Base-by-base conservation (phyloP, 345 rosid genomes). In the Eucalyptus curtisii region DNA sequence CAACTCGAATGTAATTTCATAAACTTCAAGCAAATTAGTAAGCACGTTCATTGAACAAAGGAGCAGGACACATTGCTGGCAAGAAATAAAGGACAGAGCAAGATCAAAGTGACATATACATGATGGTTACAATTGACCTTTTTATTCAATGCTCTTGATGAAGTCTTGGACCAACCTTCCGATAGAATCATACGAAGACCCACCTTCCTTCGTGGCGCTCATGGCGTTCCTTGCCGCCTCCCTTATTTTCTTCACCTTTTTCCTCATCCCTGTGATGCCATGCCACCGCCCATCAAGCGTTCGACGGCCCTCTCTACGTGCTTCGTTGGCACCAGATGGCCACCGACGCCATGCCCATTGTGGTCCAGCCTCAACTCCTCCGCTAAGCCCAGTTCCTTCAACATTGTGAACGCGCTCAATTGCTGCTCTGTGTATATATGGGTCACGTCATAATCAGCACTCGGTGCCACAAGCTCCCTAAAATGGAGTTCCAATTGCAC, bases 381-480 rank as follows among this genome's bases (percentile, higher is more conserved):
- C 0, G 92, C 92, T 79, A 93, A 57, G 25, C 93, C 94, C 24
- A 90, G 40, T 86, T 95, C 96, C 85, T 89, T 93, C 84, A 90
- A 91, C 94, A 93, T 92, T 31, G 53, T 64, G 57, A 91, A 93
- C 1, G 94, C 94, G 24, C 92, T 95, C 14, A 93, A 87, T 92
- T 94, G 97, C 53, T 94, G 94, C 82, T 95, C 95, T 2, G 93
- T 94, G 22, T 94, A 17, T 49, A 49, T 85, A 94, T 82, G 7
- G 95, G 95, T 94, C 92, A 95, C 33, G 95, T 90, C 14, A 87
- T 90, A 3, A 91, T 91, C 14, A 93, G 94, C 52, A 92, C 94
- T 7, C 95, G 93, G 61, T 84, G 90, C 96, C 94, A 92, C 88
- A 95, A 87, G 88, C 94, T 92, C 93, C 94, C 94, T 8, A 93